Evolutionary conservation across 2,329 filamentous ascomycete genomes (phyloP).

Genomic region (Nothophaeocryptopus gaeumannii): DNA sequence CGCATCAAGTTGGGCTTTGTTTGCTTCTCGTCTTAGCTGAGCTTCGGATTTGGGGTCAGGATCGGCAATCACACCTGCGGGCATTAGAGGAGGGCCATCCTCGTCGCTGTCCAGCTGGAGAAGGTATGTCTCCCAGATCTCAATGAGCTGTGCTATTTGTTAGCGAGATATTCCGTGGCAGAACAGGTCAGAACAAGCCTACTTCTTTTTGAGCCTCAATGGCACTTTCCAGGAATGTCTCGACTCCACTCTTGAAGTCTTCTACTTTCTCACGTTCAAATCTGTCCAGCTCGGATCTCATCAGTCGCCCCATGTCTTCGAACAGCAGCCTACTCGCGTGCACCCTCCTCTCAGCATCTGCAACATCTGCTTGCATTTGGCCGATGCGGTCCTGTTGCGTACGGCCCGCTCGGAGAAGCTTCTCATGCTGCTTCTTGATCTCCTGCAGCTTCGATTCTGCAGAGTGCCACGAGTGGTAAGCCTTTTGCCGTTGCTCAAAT

Average conservation of each 20-base stretch:
- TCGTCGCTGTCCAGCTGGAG: constrained; percentile 95
- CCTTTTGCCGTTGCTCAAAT: constrained; percentile 88
- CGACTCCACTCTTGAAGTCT: constrained; percentile 96
- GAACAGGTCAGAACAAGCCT: constrained; percentile 34
- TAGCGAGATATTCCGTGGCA: constrained; percentile 20
- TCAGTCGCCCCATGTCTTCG: constrained; percentile 93
- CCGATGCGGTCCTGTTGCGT: constrained; percentile 93
- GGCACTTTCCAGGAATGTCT: constrained; percentile 94
- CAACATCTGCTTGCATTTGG: constrained; percentile 87
- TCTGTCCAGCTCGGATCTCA: constrained; percentile 85
- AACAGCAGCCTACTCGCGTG: constrained; percentile 87
- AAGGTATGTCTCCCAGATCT: constrained; percentile 98
- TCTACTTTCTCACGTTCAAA: constrained; percentile 98
- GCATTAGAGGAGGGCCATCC: constrained; percentile 53
- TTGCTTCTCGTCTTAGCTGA: constrained; percentile 18
- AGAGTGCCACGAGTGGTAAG: constrained; percentile 89
- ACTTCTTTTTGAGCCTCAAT: constrained; percentile 99
- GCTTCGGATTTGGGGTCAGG: constrained; percentile 20
- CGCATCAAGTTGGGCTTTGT: constrained; percentile 17
- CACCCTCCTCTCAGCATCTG: constrained; percentile 89
- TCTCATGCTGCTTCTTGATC: constrained; percentile 84
- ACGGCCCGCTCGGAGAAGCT: constrained; percentile 89
- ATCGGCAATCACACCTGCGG: constrained; percentile 30
- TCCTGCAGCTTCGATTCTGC: constrained; percentile 90
- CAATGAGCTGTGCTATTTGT: constrained; percentile 57